Evolutionary conservation across 2,329 filamentous ascomycete genomes (phyloP), one percentile per base, ranked within the genome.

Genomic region (Claviceps arundinis): DNA sequence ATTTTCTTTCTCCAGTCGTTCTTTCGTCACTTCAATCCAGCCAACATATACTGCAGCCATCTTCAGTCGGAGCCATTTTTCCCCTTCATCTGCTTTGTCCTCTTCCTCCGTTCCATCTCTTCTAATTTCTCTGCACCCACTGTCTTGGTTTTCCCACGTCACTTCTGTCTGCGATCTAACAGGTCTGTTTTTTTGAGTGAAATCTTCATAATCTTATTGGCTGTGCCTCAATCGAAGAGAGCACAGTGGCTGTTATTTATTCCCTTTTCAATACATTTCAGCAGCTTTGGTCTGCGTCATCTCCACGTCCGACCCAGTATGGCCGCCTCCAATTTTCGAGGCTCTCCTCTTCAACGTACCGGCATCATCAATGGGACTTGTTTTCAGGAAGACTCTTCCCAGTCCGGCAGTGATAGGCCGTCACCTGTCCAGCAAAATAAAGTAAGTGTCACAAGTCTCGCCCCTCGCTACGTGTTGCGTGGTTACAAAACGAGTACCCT

Each of bases 121-220:
- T 52, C 51, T 57, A 49, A 47, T 55, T 53, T 54, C 50, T 54
- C 42, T 47, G 50, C 51, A 50, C 54, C 50, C 52, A 55, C 49
- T 54, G 50, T 55, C 53, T 55, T 55, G 53, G 53, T 53, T 55
- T 55, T 55, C 56, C 54, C 53, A 52, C 55, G 56, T 59, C 55
- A 57, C 57, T 58, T 56, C 62, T 54, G 53, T 59, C 61, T 60
- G 60, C 62, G 58, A 59, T 61, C 57, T 61, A 58, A 58, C 56
- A 51, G 59, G 57, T 56, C 54, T 57, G 59, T 58, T 58, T 58
- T 61, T 61, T 56, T 55, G 53, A 58, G 58, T 59, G 55, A 60
- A 55, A 55, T 62, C 57, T 62, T 56, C 56, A 58, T 57, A 61
- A 61, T 61, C 53, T 62, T 54, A 54, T 55, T 55, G 53, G 45